Evolutionary conservation across 2,329 filamentous ascomycete genomes (phyloP).

Genomic region (Ophiostoma piceae): DNA sequence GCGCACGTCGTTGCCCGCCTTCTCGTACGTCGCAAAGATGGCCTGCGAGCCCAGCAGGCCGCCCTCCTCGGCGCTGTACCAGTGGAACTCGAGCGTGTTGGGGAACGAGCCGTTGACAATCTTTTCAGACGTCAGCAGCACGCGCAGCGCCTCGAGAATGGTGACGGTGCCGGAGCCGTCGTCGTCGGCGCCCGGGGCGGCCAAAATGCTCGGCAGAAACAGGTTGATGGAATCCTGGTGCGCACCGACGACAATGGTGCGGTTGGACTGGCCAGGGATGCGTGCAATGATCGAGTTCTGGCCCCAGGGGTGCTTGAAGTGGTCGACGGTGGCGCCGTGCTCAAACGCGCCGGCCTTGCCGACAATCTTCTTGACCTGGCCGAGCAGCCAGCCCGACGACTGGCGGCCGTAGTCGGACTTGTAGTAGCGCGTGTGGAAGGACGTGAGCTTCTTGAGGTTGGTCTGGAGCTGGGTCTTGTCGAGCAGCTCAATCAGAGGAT

Average conservation of each 20-base stretch:
- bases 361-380: conserved; percentile 67
- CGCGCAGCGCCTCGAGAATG: conserved; percentile 83
- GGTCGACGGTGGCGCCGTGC: conserved; percentile 61
- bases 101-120: conserved; percentile 64
- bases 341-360: conserved; percentile 63
- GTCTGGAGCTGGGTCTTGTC: conserved; percentile 69
- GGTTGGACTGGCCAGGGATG: conserved; percentile 78
- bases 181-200: conserved; percentile 90
- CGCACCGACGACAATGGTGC: conserved; percentile 81
- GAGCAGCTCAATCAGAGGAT: conserved; percentile 61
- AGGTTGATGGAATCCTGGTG: conserved; percentile 96
- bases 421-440: conserved; percentile 79
- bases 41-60: conserved; percentile 83
- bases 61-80: conserved; percentile 88
- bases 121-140: conserved; percentile 67
- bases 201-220: conserved; percentile 75
- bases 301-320: conserved; percentile 78
- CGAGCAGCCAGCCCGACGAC: conserved; percentile 81
- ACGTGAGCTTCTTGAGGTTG: conserved; percentile 72
- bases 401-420: conserved; percentile 69
- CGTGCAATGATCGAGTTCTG: conserved; percentile 89
- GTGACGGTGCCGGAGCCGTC: conserved; percentile 91
- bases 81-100: conserved; percentile 95
- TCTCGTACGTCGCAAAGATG: conserved; percentile 78
- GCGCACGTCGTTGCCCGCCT: conserved; percentile 68